Base-by-base conservation (phyloP, 805 yeast species). In the Pichia membranifaciens region DNA sequence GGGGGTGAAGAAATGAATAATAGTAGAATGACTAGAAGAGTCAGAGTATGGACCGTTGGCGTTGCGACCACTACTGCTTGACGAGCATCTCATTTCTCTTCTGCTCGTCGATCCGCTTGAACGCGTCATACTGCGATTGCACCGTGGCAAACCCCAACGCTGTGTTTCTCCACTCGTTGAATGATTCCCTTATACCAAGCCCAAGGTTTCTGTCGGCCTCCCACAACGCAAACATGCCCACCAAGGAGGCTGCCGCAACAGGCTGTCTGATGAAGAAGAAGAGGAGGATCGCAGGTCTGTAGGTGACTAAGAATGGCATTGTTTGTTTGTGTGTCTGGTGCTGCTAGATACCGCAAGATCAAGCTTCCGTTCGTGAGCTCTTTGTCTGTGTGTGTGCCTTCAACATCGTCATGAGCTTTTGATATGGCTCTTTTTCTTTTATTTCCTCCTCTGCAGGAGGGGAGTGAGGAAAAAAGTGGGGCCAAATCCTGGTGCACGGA, bases 261-360 rank as follows among this genome's bases (percentile, higher is more conserved):
- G 71, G 71, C 48, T 67, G 70, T 51, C 69, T 61, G 35, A 64
- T 47, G 38, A 66, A 57, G 50, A 66, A 67, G 56, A 67, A 67
- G 33, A 64, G 56, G 22, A 66, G 55, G 35, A 62, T 58, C 9
- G 70, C 64, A 17, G 71, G 71, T 60, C 71, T 65, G 48, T 62
- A 63, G 13, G 67, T 55, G 20, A 62, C 53, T 49, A 60, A 53
- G 36, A 54, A 55, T 37, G 58, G 56, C 58, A 55, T 55, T 39
- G 41, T 48, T 4, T 43, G 28, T 7, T 13, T 25, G 15, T 23
- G 34, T 38, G 48, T 3, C 21, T 44, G 8, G 29, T 10, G 29
- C 7, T 25, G 10, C n/a, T n/a, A n/a, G n/a, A n/a, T n/a, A n/a
- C n/a, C n/a, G n/a, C n/a, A n/a, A n/a, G n/a, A n/a, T n/a, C n/a